Percentiles rank a stretch among this genome's conserved stretches.
These are phyloP conservation scores for Stramenopiles sp. DNA, from an alignment of 352 stramenopile genomes.

Conservation along the genomic window DNA sequence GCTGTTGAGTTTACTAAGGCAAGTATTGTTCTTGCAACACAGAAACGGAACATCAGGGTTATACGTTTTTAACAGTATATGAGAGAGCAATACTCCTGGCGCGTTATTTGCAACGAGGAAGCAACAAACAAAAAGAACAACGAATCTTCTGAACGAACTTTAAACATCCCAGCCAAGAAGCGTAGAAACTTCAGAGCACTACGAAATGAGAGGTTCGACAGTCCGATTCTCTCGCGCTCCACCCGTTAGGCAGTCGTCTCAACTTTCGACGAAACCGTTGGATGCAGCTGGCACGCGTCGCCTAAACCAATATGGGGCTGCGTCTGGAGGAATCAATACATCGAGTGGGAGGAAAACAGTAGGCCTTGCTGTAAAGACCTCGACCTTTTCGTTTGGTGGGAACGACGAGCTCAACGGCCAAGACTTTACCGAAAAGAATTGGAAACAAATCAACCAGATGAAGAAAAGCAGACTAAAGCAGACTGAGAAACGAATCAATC, in stretches of 20 bases:
- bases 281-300: not conserved
- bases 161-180: too few relatives aligned
- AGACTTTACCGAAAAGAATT: constrained; percentile 4
- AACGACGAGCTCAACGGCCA: not conserved
- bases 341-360: not conserved
- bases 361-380: not conserved
- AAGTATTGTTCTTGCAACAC: too few relatives aligned
- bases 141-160: too few relatives aligned
- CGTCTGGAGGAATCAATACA: not conserved
- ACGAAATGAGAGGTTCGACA: not conserved
- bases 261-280: not conserved
- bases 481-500: not conserved
- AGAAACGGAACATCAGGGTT: too few relatives aligned
- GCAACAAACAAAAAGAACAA: too few relatives aligned
- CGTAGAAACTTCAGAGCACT: too few relatives aligned
- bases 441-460: not conserved
- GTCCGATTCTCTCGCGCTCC: not conserved
- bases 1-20: too few relatives aligned
- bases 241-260: not conserved
- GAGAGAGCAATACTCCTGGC: too few relatives aligned
- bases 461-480: not conserved
- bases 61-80: too few relatives aligned
- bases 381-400: not conserved
- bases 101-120: too few relatives aligned
- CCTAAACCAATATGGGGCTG: constrained; percentile 2